Evolutionary conservation across 164 flowering plant genomes (phyloP), one percentile per base, ranked within the genome.

Genomic region (Houttuynia cordata): DNA sequence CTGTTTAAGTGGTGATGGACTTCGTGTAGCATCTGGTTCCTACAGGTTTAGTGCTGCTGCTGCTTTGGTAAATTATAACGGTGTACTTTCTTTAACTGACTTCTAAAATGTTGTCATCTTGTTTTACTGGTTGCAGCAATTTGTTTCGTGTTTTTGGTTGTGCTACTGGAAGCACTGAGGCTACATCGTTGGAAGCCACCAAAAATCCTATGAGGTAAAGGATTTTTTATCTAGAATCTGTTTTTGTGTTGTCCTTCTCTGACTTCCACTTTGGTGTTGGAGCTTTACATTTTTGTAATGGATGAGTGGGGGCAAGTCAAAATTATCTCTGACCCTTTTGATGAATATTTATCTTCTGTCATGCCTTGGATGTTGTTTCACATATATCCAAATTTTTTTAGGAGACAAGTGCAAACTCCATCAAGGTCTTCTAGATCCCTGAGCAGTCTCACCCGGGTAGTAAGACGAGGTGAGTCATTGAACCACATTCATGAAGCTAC

Each of bases 201-300:
- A 93, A 90, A 83, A 90, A 93, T 55, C 98, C 98, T 58, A 88
- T 85, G 96, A 87, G 98, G 98, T 93, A 73, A 56, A 55, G 8
- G 23, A 24, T 0, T 13, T 30, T 0, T 8, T 54, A 10, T 45
- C 17, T 45, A 3, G 8, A 14, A 45, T 45, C 12, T 12, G 12
- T 17, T 12, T 45, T 10, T 17, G 2, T 3, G 15, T 45, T 45
- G 17, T 45, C 17, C 49, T 8, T 45, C 17, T 45, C 13, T 45
- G 12, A 17, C 17, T 10, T 10, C 17, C 49, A 45, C 17, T 45
- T 45, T 45, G 14, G 3, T 17, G 14, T 10, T 7, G 2, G 5
- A 12, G 8, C 17, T 45, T 7, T 17, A 12, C n/a, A n/a, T 45
- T 45, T 45, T 45, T 17, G 17, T 12, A 3, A 45, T 45, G 17